Base-by-base conservation (phyloP, 1,284 basidiomycete species). In the Stereum hirsutum region DNA sequence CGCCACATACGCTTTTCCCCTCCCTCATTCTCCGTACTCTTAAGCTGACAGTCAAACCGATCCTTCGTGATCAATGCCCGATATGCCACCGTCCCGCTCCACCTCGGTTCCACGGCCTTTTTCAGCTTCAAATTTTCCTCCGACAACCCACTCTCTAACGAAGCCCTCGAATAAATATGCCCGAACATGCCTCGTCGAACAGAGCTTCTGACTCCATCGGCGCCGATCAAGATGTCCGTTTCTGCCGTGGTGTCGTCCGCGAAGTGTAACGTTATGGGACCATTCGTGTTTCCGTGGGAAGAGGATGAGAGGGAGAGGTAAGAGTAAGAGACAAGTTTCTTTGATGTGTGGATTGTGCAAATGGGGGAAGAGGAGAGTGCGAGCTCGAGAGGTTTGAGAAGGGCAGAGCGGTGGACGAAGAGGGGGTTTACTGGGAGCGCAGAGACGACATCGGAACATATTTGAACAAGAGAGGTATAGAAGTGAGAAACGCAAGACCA, bases 21-120 rank as follows among this genome's bases (percentile, higher is more conserved):
- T 14, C 12, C n/a, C 10, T 25, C 5, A n/a, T 19, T 17, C n/a
- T 15, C 14, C n/a, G 17, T n/a, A 17, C 31, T 12, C 35, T 17
- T 8, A 20, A n/a, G 30, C 21, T 23, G 19, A 39, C 54, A 49
- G 7, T 62, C 48, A 35, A 71, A 50, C 30, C 40, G 65, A 51
- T 49, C 57, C 43, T 37, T 58, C 36, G 36, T 56, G 49, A 51
- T 61, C 51, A 70, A 54, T 6, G 57, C 61, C 30, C 70, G 61
- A 50, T 71, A 73, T 5, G 63, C 63, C 26, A 61, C 54, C 6
- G 60, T 65, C 15, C 70, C 70, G 12, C 63, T 68, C 65, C 65
- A 72, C 12, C 54, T 54, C 4, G 69, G 67, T 10, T n/a, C n/a
- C n/a, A n/a, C n/a, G n/a, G n/a, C n/a, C n/a, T n/a, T n/a, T n/a